Evolutionary conservation across 768 basidiomycete species (phyloP), one percentile per base, ranked within the genome.

Genomic region (Mrakia gelida): DNA sequence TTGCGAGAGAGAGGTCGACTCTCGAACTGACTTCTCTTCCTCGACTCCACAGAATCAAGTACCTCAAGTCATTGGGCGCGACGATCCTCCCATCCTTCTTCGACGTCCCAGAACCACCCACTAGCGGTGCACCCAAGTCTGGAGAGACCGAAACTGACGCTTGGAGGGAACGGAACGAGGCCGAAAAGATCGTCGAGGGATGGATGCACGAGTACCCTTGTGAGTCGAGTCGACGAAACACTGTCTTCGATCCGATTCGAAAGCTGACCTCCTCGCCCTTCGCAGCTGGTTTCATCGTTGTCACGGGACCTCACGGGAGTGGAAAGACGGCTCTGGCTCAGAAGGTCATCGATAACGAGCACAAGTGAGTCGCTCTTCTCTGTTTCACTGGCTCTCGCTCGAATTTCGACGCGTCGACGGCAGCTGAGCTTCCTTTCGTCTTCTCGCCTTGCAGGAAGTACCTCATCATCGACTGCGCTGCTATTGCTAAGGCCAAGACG

Each of bases 271-370:
- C 28, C 79, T 82, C 73, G 81, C 70, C 72, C 26, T 65, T 52
- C 80, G 67, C 75, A 76, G 63, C 71, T 45, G 92, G 92, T 84
- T 87, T 87, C 79, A 85, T 86, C 80, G 83, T 84, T 13, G 81
- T 98, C 73, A 95, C 95, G 13, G 96, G 96, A 13, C 89, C 93
- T 1, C 94, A 95, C 5, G 96, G 95, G 1, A 94, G 93, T 3
- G 94, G 94, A 28, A 95, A 96, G 86, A 95, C 93, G 1, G 94
- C 93, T 0, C 86, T 96, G 5, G 89, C 94, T 38, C 90, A 91
- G 81, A 86, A 90, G 7, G 85, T 93, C 41, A 83, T 95, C 30
- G 79, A 79, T 6, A 81, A 82, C 71, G 82, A 85, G 71, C 80
- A 81, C 61, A 85, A 82, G 81, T 84, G 45, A 73, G 71, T 21